Conservation (phyloP, 2,329 filamentous ascomycete species). For the Didymella segeticola region DNA sequence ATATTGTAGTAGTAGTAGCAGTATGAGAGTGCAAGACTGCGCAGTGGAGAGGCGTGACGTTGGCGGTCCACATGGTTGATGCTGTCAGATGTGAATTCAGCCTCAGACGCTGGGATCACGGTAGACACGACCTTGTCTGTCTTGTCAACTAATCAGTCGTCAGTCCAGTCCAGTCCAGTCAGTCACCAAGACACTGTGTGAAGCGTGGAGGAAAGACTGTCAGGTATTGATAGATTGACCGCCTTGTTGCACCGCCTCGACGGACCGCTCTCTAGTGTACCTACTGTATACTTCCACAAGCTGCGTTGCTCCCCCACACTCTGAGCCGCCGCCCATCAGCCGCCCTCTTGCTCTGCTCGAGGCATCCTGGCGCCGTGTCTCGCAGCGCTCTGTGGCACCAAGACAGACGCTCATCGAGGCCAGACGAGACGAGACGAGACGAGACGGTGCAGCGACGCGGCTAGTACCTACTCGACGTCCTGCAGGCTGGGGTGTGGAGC, state of each 20-base stretch:
- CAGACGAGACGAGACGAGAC: too few species aligned
- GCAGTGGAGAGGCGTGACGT: slow-evolving; percentile 12
- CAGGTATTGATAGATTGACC: neutral
- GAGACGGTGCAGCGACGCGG: neutral
- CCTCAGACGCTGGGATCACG: slow-evolving; percentile 1
- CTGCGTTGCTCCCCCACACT: slow-evolving; percentile 23
- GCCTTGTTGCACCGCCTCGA: slow-evolving; percentile 2
- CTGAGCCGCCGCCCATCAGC: slow-evolving; percentile 14
- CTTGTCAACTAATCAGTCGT: too few species aligned
- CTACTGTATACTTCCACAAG: too few species aligned
- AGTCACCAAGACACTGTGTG: too few species aligned
- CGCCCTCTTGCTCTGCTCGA: neutral
- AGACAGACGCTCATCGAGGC: too few species aligned
- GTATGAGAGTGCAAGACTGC: too few species aligned
- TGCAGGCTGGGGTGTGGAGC: too few species aligned
- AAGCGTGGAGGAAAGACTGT: neutral
- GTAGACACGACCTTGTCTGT: neutral
- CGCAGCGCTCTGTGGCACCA: slow-evolving; percentile 7
- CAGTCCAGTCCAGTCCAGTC: too few species aligned
- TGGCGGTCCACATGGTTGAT: slow-evolving; percentile 7
- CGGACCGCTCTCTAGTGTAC: slow-evolving; percentile 7
- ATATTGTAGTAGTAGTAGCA: too few species aligned
- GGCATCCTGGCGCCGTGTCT: slow-evolving; percentile 12
- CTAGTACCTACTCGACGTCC: too few species aligned
- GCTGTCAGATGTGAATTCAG: slow-evolving; percentile 11